phyloP scores from a whole-genome alignment of 2,329 filamentous ascomycete genomes.

The Pseudogymnoascus sp. region DNA sequence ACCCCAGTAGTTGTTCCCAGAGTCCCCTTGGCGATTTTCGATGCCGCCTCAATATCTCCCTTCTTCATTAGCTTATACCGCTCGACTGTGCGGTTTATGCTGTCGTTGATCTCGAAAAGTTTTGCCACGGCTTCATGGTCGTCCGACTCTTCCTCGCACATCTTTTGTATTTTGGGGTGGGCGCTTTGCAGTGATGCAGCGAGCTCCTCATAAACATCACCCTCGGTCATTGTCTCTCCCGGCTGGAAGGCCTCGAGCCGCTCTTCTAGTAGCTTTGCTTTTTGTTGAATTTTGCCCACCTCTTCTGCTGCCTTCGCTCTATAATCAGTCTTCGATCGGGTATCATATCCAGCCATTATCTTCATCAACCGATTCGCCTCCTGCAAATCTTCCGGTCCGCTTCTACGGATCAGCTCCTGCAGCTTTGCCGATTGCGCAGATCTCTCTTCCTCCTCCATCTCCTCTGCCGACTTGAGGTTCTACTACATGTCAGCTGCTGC shows the following conservation, averaged over 20 bases:
- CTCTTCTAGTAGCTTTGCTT: conserved; percentile 85
- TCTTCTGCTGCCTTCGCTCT: conserved; percentile 95
- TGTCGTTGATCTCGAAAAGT: conserved; percentile 94
- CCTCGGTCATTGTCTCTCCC: conserved; percentile 67
- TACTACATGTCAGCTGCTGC: conserved; percentile 35
- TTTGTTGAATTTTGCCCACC: conserved; percentile 89
- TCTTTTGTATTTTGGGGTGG: conserved; percentile 97
- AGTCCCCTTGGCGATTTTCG: conserved; percentile 75
- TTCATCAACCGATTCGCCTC: conserved; percentile 99
- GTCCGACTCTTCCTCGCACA: conserved; percentile 98
- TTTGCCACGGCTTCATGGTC: conserved; percentile 94
- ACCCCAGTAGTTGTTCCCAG: conserved; percentile 59
- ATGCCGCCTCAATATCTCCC: conserved; percentile 77
- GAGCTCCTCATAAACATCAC: conserved; percentile 71
- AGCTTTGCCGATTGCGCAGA: conserved; percentile 97
- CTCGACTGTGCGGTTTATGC: conserved; percentile 94
- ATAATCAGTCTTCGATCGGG: conserved; percentile 91
- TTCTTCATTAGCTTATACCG: conserved; percentile 94
- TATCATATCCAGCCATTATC: conserved; percentile 97
- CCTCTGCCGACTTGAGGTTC: conserved; percentile 92
- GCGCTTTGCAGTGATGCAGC: conserved; percentile 83
- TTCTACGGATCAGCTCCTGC: conserved; percentile 89
- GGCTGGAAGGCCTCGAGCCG: conserved; percentile 77
- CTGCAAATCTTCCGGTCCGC: conserved; percentile 85
- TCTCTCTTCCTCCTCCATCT: conserved; percentile 96